These are phyloP conservation scores for Rhynchospora breviuscula DNA, from an alignment of 176 grass and related monocot species.

Conservation along the genomic window DNA sequence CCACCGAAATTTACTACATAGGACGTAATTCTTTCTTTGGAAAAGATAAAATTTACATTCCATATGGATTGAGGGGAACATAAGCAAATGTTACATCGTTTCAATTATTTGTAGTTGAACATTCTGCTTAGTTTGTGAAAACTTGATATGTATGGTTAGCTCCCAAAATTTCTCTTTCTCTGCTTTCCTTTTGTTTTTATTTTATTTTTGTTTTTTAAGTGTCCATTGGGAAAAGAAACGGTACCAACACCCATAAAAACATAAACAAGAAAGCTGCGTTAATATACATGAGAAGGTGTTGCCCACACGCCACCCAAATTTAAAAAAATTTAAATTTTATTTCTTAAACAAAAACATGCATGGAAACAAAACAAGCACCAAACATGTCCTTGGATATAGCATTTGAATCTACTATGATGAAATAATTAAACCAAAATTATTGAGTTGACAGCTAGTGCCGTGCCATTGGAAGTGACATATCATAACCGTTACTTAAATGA, in stretches of 20 bases:
- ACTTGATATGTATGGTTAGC: too few species aligned
- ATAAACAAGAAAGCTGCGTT: neutral
- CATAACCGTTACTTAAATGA: neutral
- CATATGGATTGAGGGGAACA: too few species aligned
- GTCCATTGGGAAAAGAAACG: neutral
- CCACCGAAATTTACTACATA: too few species aligned
- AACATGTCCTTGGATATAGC: neutral
- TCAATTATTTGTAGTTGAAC: too few species aligned
- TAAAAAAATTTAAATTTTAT: neutral
- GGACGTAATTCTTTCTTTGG: too few species aligned
- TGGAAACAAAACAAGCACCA: neutral
- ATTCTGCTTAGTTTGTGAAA: too few species aligned
- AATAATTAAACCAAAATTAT: constrained; percentile 7
- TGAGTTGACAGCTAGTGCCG: constrained; percentile 14
- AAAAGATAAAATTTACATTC: too few species aligned
- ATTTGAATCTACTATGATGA: neutral
- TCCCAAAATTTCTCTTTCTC: too few species aligned
- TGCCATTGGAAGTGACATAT: neutral
- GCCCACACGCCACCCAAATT: neutral
- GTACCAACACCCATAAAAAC: neutral
- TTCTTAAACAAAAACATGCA: neutral
- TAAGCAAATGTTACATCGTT: too few species aligned
- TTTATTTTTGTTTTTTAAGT: neutral
- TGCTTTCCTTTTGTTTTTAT: neutral
- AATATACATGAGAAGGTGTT: neutral